These are phyloP conservation scores for Acacia confusa DNA, from an alignment of 306 rosid species.

Conservation along the genomic window DNA sequence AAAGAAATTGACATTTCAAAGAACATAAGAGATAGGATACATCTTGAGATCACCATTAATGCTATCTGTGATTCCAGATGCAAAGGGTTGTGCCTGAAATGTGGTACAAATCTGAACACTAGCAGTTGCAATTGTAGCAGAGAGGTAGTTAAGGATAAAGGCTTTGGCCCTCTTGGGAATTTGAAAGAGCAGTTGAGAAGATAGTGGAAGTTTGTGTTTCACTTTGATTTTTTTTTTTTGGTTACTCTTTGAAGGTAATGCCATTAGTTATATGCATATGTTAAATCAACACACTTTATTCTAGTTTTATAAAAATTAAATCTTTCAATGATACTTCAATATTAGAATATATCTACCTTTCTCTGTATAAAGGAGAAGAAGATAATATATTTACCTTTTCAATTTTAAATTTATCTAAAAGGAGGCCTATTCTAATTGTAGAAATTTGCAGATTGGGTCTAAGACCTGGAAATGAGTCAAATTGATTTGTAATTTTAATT, in stretches of 20 bases:
- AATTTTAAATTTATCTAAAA: too few relatives aligned
- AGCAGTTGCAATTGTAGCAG: constrained; percentile 67
- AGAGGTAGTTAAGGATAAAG: constrained; percentile 38
- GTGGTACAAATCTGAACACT: constrained; percentile 73
- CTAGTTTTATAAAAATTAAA: too few relatives aligned
- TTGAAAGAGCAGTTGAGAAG: constrained; percentile 62
- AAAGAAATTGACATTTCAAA: constrained; percentile 88
- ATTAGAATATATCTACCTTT: too few relatives aligned
- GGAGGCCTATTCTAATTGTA: too few relatives aligned
- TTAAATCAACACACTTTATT: too few relatives aligned
- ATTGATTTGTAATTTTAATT: too few relatives aligned
- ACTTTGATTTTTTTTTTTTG: neutral
- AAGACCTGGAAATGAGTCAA: too few relatives aligned
- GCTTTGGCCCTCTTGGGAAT: constrained; percentile 68
- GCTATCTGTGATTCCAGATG: constrained; percentile 69
- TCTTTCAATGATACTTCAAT: too few relatives aligned
- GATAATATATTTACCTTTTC: too few relatives aligned
- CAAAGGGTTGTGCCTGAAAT: constrained; percentile 77
- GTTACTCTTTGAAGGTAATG: neutral
- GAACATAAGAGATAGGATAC: constrained; percentile 81
- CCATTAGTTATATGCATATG: neutral
- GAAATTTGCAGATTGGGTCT: too few relatives aligned
- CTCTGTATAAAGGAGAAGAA: too few relatives aligned
- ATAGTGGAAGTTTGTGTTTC: constrained; percentile 9
- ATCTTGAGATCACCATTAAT: constrained; percentile 72